These are phyloP conservation scores for Thermoascus crustaceus DNA, from an alignment of 2,329 filamentous ascomycete species.

Conservation along the genomic window DNA sequence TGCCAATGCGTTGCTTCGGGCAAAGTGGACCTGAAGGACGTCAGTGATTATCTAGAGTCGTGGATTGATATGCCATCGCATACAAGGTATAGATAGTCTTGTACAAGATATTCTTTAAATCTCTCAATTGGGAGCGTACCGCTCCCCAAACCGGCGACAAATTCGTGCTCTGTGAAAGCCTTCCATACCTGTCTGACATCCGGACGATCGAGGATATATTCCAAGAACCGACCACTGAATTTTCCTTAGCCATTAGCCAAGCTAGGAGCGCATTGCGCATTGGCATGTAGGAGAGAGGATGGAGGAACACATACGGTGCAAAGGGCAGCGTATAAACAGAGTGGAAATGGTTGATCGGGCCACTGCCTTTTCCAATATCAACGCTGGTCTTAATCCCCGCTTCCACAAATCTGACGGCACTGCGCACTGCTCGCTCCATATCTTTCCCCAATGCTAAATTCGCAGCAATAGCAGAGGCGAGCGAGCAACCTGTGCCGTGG, in stretches of 20 bases:
- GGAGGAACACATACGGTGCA: conserved; percentile 38
- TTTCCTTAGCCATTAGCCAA: conserved; percentile 3
- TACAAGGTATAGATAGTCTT: conserved; percentile 87
- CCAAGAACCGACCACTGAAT: conserved; percentile 64
- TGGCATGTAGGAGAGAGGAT: background rate
- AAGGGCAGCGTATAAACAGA: conserved; percentile 54
- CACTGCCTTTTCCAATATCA: conserved; percentile 50
- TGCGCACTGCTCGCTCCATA: conserved; percentile 44
- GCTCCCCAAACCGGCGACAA: conserved; percentile 67
- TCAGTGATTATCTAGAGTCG: conserved; percentile 3
- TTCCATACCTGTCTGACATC: conserved; percentile 71
- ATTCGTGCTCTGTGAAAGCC: conserved; percentile 69
- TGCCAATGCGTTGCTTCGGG: conserved; percentile 74
- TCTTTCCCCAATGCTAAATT: conserved; percentile 48
- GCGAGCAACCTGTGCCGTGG: conserved; percentile 88
- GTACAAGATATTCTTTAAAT: conserved; percentile 83
- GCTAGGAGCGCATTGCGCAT: conserved; percentile 4
- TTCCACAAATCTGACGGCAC: conserved; percentile 53
- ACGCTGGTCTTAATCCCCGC: conserved; percentile 52
- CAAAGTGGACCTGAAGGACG: conserved; percentile 63
- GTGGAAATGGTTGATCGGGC: conserved; percentile 62
- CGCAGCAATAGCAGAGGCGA: conserved; percentile 67
- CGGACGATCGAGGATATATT: conserved; percentile 68
- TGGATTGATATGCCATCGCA: conserved; percentile 13
- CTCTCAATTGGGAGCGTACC: conserved; percentile 65